Conservation (phyloP, 2,329 filamentous ascomycete species). For the Monosporascus sp. region DNA sequence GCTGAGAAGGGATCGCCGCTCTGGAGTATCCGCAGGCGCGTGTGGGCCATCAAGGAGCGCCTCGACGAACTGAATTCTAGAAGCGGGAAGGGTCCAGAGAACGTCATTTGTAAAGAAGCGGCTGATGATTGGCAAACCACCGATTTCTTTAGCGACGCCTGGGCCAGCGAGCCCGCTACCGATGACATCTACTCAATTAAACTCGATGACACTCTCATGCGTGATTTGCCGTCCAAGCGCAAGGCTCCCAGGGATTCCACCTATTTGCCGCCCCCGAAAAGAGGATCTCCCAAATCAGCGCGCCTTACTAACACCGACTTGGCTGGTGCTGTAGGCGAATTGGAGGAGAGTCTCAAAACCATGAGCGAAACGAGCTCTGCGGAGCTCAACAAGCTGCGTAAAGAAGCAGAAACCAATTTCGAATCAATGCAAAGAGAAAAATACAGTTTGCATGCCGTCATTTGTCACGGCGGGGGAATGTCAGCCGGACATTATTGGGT, state of each 20-base stretch:
- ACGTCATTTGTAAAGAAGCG: conserved; percentile 1
- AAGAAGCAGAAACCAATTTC: conserved; percentile 50
- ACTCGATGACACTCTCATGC: conserved; percentile 4
- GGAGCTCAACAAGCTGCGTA: conserved; percentile 37
- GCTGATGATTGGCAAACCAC: not conserved
- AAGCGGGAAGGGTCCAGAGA: not conserved
- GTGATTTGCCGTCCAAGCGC: conserved; percentile 13
- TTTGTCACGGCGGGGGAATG: conserved; percentile 77
- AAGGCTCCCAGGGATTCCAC: conserved; percentile 1
- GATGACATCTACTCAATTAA: conserved; percentile 2
- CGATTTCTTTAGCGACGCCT: not conserved
- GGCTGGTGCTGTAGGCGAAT: conserved; percentile 15
- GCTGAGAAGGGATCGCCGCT: conserved; percentile 55
- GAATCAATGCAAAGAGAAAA: conserved; percentile 58
- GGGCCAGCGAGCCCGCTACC: not conserved
- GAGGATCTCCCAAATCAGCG: conserved; percentile 1
- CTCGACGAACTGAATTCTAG: conserved; percentile 38
- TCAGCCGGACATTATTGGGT: conserved; percentile 87
- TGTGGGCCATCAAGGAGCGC: conserved; percentile 69
- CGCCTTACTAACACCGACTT: conserved; percentile 4
- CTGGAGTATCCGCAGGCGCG: conserved; percentile 59
- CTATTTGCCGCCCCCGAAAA: conserved; percentile 7
- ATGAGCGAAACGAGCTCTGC: conserved; percentile 41
- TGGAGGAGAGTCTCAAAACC: conserved; percentile 4
- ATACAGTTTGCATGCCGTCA: conserved; percentile 85